A percentile compares a stretch with the other conserved stretches of the same genome.
phyloP scores from a whole-genome alignment of 139 green algal species.

The Prasinococcaceae sp. region DNA sequence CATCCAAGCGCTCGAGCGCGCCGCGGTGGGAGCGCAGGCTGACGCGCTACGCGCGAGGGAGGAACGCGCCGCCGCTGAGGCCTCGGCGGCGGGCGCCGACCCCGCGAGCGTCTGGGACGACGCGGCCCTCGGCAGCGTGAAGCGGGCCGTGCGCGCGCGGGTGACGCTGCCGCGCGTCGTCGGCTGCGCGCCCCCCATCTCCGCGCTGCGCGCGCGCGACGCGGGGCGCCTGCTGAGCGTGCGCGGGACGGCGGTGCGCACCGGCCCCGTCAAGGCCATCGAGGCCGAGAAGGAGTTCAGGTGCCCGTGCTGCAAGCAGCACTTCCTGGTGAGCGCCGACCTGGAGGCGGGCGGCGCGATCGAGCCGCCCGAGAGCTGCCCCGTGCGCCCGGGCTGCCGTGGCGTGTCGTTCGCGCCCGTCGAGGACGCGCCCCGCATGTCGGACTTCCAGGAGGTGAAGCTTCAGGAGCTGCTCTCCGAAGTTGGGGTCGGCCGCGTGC shows the following conservation, averaged over 20 bases:
- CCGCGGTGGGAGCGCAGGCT: too few species aligned
- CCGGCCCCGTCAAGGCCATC: constrained; percentile 51
- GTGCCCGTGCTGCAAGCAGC: constrained; percentile 47
- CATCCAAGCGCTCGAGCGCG: too few species aligned
- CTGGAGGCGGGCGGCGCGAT: constrained; percentile 22
- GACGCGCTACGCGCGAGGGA: too few species aligned
- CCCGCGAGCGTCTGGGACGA: too few species aligned
- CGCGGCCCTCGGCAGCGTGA: too few species aligned
- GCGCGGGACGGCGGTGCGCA: constrained; percentile 52
- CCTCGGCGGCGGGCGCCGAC: too few species aligned
- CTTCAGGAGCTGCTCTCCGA: constrained; percentile 48
- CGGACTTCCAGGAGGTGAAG: constrained; percentile 55
- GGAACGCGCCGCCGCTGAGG: too few species aligned
- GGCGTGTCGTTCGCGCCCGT: too few species aligned
- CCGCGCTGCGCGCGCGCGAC: constrained; percentile 32
- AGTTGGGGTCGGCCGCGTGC: constrained; percentile 39
- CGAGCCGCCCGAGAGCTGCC: constrained; percentile 19
- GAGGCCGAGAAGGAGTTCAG: constrained; percentile 45
- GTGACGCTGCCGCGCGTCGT: too few species aligned
- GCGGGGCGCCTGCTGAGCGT: constrained; percentile 47
- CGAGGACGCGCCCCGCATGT: too few species aligned
- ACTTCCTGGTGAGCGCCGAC: constrained; percentile 11
- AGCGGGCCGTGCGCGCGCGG: too few species aligned
- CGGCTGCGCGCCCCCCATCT: constrained; percentile 12
- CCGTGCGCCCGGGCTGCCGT: too few species aligned